Base-by-base conservation (phyloP, 805 yeast species). In the Debaryomyces castellii region DNA sequence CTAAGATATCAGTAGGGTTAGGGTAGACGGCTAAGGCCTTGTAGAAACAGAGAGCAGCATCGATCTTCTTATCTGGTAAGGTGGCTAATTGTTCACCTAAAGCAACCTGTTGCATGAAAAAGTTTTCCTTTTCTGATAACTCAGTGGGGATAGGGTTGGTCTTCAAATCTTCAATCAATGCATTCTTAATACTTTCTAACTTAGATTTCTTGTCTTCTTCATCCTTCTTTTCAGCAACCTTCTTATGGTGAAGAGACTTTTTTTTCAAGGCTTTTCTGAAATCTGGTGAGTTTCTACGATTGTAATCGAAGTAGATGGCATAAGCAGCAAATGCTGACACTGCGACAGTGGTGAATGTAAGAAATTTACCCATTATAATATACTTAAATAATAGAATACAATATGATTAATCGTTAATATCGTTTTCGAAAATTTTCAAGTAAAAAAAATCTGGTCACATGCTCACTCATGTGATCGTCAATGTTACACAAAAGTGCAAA, bases 11-110 rank as follows among this genome's bases (percentile, higher is more conserved):
- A 46, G 95, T 85, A 48, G 99, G 99, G 67, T 87, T 85, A 50
- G 99, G 98, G 68, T 91, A 92, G 41, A 90, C 91, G 35, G 89
- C 81, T 62, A 94, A 77, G 11, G 97, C 98, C 68, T 89, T 87
- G 80, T 94, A 94, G 78, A 90, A 94, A 54, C 85, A 80, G 55
- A 91, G 75, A 32, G 99, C 98, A 38, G 97, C 85, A 49, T 85
- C 89, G 52, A 86, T 69, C 65, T 87, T 89, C 54, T 80, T 77
- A 52, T 83, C 85, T 50, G 86, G 83, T 27, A 71, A 61, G 52
- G 79, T 73, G 51, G 89, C 80, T 55, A 87, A 74, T 65, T 85
- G 87, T 69, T 92, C 98, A 64, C 96, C 98, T 40, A 75, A 62
- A 49, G 89, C 85, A 45, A 92, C 91, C 66, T 88, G 90, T 51